Conservation (phyloP, 1,284 basidiomycete genomes). For the Irpex sp. region DNA sequence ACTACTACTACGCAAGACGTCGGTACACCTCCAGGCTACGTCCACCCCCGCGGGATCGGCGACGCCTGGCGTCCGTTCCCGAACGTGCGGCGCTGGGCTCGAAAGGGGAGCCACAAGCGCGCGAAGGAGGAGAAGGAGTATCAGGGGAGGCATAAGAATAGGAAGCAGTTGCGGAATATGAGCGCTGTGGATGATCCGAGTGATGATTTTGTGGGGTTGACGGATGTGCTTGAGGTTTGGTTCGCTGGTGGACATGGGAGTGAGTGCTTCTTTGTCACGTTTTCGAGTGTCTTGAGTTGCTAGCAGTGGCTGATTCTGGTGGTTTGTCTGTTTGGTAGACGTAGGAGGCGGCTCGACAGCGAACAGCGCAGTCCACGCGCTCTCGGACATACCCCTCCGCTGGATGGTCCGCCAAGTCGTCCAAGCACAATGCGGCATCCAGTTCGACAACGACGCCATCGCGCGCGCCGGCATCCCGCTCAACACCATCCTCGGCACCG, state of each 20-base stretch:
- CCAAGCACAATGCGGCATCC: constrained; percentile 42
- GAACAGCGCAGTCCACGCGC: constrained; percentile 35
- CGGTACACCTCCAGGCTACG: not conserved
- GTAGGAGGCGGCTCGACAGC: constrained; percentile 58
- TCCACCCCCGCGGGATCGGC: not conserved
- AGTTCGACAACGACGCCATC: constrained; percentile 42
- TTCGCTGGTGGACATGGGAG: constrained; percentile 28
- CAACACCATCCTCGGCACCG: constrained; percentile 3
- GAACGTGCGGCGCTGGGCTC: not conserved
- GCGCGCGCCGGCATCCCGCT: constrained; percentile 27
- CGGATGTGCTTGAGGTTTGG: constrained; percentile 30
- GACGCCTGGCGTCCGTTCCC: not conserved
- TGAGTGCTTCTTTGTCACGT: constrained; percentile 11
- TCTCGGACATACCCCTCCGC: constrained; percentile 58
- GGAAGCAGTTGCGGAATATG: not conserved
- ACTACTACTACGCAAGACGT: not conserved
- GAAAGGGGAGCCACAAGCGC: not conserved
- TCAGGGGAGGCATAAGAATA: not conserved
- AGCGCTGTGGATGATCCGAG: not conserved
- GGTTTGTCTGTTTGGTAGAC: constrained; percentile 45
- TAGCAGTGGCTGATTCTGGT: not conserved
- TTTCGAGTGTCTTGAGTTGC: not conserved
- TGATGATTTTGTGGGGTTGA: constrained; percentile 11
- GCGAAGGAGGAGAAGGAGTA: not conserved
- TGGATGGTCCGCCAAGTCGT: constrained; percentile 68